phyloP scores from a whole-genome alignment of 1,284 basidiomycete species.

The Trichosporon ovoides region DNA sequence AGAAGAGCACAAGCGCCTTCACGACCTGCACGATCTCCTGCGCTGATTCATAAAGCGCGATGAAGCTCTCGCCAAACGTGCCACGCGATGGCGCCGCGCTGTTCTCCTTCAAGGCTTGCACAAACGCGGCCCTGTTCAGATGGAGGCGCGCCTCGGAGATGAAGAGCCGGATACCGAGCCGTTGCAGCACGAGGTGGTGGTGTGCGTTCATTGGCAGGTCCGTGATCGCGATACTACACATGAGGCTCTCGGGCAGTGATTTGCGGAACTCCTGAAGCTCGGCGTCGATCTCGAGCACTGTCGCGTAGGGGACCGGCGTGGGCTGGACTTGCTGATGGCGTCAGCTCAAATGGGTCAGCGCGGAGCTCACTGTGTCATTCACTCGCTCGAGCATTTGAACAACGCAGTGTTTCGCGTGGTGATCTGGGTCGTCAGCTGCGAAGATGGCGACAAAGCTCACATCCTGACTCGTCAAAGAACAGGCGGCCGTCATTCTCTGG shows the following conservation, averaged over 20 bases:
- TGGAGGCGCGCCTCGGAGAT: slow-evolving; percentile 42
- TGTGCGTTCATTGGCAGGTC: slow-evolving; percentile 37
- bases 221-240: slow-evolving; percentile 34
- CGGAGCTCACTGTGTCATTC: slow-evolving; percentile 36
- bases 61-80: slow-evolving; percentile 38
- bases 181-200: slow-evolving; percentile 42
- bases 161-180: slow-evolving; percentile 43
- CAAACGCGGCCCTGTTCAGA: slow-evolving; percentile 44
- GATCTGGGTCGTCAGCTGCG: slow-evolving; percentile 24
- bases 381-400: slow-evolving; percentile 44
- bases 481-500: slow-evolving; percentile 27
- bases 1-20: slow-evolving; percentile 44
- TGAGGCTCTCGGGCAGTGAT: slow-evolving; percentile 33
- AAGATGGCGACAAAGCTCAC: slow-evolving; percentile 19
- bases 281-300: slow-evolving; percentile 36
- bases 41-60: slow-evolving; percentile 43
- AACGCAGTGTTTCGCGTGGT: slow-evolving; percentile 39
- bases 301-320: slow-evolving; percentile 30
- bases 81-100: slow-evolving; percentile 32
- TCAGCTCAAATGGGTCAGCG: neutral
- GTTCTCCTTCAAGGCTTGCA: slow-evolving; percentile 38
- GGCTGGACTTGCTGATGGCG: slow-evolving; percentile 40
- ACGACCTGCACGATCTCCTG: slow-evolving; percentile 46
- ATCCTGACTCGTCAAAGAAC: slow-evolving; percentile 35
- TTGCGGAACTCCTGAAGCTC: slow-evolving; percentile 41